phyloP scores from a whole-genome alignment of 148 eudicot species.

The Spergularia bocconei region DNA sequence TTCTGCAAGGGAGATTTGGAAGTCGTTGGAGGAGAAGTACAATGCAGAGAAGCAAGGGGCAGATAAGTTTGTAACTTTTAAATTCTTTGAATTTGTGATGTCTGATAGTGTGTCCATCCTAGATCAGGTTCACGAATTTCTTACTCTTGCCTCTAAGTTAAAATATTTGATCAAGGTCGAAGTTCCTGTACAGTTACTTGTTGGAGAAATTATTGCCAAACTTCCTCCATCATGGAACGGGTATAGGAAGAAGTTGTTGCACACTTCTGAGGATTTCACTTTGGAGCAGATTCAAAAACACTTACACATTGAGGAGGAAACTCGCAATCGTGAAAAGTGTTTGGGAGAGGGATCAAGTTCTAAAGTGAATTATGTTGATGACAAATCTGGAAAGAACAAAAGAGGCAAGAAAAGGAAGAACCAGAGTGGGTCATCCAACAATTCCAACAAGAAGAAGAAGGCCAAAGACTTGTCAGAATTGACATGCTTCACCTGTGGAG shows the following conservation, averaged over 20 bases:
- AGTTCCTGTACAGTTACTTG: neutral
- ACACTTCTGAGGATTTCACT: slow-evolving; percentile 12
- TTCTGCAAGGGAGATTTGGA: neutral
- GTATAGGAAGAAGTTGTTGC: slow-evolving; percentile 15
- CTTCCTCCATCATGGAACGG: slow-evolving; percentile 5
- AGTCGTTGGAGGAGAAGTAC: slow-evolving; percentile 4
- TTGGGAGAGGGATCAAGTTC: too few relatives aligned
- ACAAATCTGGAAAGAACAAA: too few relatives aligned
- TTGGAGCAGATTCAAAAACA: slow-evolving; percentile 9
- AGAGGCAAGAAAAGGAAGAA: too few relatives aligned
- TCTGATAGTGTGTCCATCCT: neutral
- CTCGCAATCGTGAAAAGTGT: neutral
- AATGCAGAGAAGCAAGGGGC: slow-evolving; percentile 12
- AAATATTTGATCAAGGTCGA: neutral
- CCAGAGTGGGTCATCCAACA: too few relatives aligned
- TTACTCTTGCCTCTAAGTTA: neutral
- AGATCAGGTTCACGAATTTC: slow-evolving; percentile 17
- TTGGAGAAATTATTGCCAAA: slow-evolving; percentile 17
- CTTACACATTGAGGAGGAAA: slow-evolving; percentile 8
- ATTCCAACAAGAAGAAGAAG: too few relatives aligned
- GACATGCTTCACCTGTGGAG: too few relatives aligned
- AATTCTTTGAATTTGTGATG: slow-evolving; percentile 17
- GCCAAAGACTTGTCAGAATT: too few relatives aligned
- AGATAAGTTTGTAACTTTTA: slow-evolving; percentile 8
- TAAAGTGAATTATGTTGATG: too few relatives aligned